Conservation (phyloP, 1,139 yeast species). For the Geotrichum reessii region DNA sequence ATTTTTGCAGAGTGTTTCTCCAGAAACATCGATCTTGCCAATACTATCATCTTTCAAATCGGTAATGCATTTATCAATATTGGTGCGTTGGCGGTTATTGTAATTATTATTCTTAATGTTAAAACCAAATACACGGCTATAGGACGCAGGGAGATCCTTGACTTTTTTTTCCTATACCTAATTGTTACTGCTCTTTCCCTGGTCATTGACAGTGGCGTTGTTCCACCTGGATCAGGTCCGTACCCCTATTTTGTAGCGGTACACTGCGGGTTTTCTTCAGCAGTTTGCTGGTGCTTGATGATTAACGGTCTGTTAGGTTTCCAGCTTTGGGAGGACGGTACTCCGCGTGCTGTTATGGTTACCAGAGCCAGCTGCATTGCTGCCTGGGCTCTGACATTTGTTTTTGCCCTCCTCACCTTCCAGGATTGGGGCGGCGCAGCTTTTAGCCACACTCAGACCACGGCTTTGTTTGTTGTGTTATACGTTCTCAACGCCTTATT, state of each 20-base stretch:
- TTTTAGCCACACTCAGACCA: slow-evolving; percentile 48
- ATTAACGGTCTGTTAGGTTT: slow-evolving; percentile 76
- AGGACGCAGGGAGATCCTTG: slow-evolving; percentile 81
- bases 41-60: slow-evolving; percentile 84
- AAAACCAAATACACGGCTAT: slow-evolving; percentile 87
- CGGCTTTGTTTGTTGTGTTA: slow-evolving; percentile 62
- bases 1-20: slow-evolving; percentile 76
- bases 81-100: slow-evolving; percentile 57
- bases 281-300: slow-evolving; percentile 62
- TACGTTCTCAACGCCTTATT: slow-evolving; percentile 68
- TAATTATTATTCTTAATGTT: slow-evolving; percentile 72
- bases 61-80: slow-evolving; percentile 85
- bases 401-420: too few relatives aligned
- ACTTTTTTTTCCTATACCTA: slow-evolving; percentile 58
- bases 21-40: slow-evolving; percentile 78
- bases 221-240: slow-evolving; percentile 72
- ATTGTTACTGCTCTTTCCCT: slow-evolving; percentile 58
- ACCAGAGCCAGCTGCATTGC: too few relatives aligned
- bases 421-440: too few relatives aligned
- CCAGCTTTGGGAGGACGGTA: slow-evolving; percentile 94
- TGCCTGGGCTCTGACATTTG: slow-evolving; percentile 42
- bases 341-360: slow-evolving; percentile 44
- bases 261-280: slow-evolving; percentile 69
- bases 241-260: slow-evolving; percentile 79
- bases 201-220: slow-evolving; percentile 85